These are phyloP conservation scores for Grosmannia serpens DNA, from an alignment of 2,329 filamentous ascomycete species.

Conservation along the genomic window DNA sequence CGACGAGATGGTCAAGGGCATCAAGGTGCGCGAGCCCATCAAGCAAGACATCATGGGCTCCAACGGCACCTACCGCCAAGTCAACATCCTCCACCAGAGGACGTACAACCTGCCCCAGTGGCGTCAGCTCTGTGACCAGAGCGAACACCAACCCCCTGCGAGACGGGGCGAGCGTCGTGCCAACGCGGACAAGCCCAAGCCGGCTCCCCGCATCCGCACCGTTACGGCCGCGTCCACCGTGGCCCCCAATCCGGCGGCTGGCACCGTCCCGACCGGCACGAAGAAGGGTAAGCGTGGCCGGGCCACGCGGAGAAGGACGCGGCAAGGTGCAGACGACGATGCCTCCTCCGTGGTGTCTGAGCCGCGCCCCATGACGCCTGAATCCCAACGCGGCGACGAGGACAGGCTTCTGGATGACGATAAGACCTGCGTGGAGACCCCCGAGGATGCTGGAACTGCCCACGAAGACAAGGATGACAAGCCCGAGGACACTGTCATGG, in stretches of 20 bases:
- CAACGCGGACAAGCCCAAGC: slow-evolving; percentile 41
- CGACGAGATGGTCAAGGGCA: slow-evolving; percentile 77
- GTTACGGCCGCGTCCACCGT: slow-evolving; percentile 16
- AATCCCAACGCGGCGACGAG: slow-evolving; percentile 29
- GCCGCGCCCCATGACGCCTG: slow-evolving; percentile 46
- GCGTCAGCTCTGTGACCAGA: slow-evolving; percentile 86
- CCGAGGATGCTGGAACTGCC: slow-evolving; percentile 2
- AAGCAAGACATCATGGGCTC: slow-evolving; percentile 97
- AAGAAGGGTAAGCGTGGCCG: slow-evolving; percentile 16
- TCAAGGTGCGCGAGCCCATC: slow-evolving; percentile 92
- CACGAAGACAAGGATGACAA: slow-evolving; percentile 20
- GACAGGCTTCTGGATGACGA: slow-evolving; percentile 10
- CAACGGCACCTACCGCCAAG: slow-evolving; percentile 89
- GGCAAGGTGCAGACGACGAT: slow-evolving; percentile 28
- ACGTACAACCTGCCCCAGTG: slow-evolving; percentile 96
- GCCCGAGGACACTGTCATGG: slow-evolving; percentile 20
- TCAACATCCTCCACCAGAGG: slow-evolving; percentile 91
- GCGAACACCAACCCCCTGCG: slow-evolving; percentile 89
- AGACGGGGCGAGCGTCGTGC: slow-evolving; percentile 71
- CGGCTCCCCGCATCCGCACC: slow-evolving; percentile 26
- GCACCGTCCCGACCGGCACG: not conserved
- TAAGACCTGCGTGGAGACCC: slow-evolving; percentile 9
- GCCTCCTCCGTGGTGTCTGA: slow-evolving; percentile 25
- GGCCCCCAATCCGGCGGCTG: not conserved
- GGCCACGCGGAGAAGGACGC: slow-evolving; percentile 23